Evolutionary conservation across 305 asterid species (phyloP), one percentile per base, ranked within the genome.

Genomic region (Nicotiana rustica): DNA sequence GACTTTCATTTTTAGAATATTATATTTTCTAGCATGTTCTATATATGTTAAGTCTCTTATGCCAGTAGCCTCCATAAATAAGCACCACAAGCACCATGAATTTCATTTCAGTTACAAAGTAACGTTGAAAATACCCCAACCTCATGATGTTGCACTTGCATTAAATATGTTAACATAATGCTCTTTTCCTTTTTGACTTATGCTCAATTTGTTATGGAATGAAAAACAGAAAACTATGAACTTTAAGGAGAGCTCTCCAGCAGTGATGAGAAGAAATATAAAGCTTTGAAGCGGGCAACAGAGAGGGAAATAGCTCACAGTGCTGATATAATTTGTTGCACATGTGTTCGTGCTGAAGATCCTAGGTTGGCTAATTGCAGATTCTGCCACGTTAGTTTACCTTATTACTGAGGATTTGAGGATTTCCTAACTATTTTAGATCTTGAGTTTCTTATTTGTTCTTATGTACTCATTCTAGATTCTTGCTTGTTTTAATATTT

Each of bases 321-420:
- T 90, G 99, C 99, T 87, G 98, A 96, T 90, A 98, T 96, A 85
- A 96, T 96, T 84, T 96, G 99, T 77, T 96, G 99, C 86, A 96
- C 99, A 36, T 94, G 99, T 60, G 99, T 96, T 81, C 98, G 99
- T 67, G 99, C 98, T 81, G 98, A 98, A 86, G 99, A 96, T 89
- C 99, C 97, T 84, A 96, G 98, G 77, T 81, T 96, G 85, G 90
- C 98, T 78, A 94, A 96, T 89, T 96, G 93, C 82, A 94, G 99
- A 88, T 96, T 91, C 83, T 95, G 99, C 35, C 99, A 93, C 97
- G 99, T 96, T 25, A 83, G 81, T 84, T 25, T 76, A 25, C 41
- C 15, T 77, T 67, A 33, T 61, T 3, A 68, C 49, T 33, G 21
- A 68, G 10, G 47, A 60, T 69, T 41, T 35, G 18, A 64, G 15